A percentile compares a stretch with the other conserved stretches of the same genome.
Conservation (phyloP, 305 asterid genomes). For the Ruellia speciosa region DNA sequence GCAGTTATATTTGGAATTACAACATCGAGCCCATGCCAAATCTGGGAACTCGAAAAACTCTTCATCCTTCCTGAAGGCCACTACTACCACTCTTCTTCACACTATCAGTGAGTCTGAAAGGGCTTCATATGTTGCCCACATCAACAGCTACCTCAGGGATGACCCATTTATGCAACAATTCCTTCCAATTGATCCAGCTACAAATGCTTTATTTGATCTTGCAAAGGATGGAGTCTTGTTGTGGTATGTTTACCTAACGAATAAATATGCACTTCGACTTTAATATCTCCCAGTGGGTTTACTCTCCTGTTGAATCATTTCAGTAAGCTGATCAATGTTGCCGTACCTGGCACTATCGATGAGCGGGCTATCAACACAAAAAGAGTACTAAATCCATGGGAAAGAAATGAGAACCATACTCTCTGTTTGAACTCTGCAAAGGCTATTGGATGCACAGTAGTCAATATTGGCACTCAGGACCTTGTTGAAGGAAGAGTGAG, state of each 20-base stretch:
- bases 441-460: slow-evolving; percentile 98
- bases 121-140: slow-evolving; percentile 88
- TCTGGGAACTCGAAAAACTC: slow-evolving; percentile 53
- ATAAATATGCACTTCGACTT: slow-evolving; percentile 19
- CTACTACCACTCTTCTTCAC: slow-evolving; percentile 86
- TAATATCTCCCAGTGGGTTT: slow-evolving; percentile 15
- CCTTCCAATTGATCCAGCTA: slow-evolving; percentile 75
- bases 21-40: slow-evolving; percentile 53
- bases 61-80: slow-evolving; percentile 76
- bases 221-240: slow-evolving; percentile 91
- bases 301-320: slow-evolving; percentile 17
- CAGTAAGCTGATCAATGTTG: slow-evolving; percentile 98
- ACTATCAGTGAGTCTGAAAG: slow-evolving; percentile 76
- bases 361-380: slow-evolving; percentile 92
- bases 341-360: slow-evolving; percentile 85
- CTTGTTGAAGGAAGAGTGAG: slow-evolving; percentile 96
- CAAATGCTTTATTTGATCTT: slow-evolving; percentile 73
- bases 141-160: slow-evolving; percentile 92
- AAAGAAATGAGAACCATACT: slow-evolving; percentile 92
- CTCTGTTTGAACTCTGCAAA: slow-evolving; percentile 96
- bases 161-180: slow-evolving; percentile 86
- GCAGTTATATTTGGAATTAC: slow-evolving; percentile 74
- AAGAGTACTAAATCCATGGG: slow-evolving; percentile 93
- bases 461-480: slow-evolving; percentile 91
- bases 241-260: slow-evolving; percentile 48